Evolutionary conservation across 805 yeast species (phyloP).

Genomic region (Hanseniaspora singularis): DNA sequence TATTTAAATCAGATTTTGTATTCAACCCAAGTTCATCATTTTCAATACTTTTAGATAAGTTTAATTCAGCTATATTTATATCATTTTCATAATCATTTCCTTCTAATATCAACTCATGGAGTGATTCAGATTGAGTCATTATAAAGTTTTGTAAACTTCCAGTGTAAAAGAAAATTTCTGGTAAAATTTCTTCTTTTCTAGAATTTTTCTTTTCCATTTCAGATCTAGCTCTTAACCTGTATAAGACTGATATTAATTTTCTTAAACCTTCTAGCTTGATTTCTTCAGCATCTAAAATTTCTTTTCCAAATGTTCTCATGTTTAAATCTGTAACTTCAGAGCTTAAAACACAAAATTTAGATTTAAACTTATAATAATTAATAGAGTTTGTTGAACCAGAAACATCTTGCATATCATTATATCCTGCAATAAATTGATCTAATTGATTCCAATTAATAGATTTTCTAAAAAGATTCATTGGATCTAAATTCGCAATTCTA

Average conservation of each 20-base stretch:
- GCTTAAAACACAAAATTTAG: slow-evolving; percentile 79
- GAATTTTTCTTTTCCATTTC: slow-evolving; percentile 31
- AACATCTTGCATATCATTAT: slow-evolving; percentile 48
- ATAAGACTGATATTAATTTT: slow-evolving; percentile 49
- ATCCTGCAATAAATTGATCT: slow-evolving; percentile 88
- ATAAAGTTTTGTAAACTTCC: slow-evolving; percentile 67
- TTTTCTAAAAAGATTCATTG: slow-evolving; percentile 40
- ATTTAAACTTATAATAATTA: slow-evolving; percentile 44
- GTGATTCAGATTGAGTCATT: slow-evolving; percentile 37
- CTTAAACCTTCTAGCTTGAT: slow-evolving; percentile 84
- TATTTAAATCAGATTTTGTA: slow-evolving; percentile 38
- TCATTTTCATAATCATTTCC: slow-evolving; percentile 18
- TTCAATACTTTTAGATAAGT: background rate
- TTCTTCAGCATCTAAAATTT: slow-evolving; percentile 67
- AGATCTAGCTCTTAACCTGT: slow-evolving; percentile 42
- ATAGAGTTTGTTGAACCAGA: slow-evolving; percentile 28
- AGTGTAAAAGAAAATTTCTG: slow-evolving; percentile 77
- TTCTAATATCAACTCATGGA: slow-evolving; percentile 30
- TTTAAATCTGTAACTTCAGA: slow-evolving; percentile 50
- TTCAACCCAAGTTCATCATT: slow-evolving; percentile 29
- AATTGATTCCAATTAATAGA: slow-evolving; percentile 78
- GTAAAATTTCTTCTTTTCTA: slow-evolving; percentile 40
- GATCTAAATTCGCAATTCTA: slow-evolving; percentile 44
- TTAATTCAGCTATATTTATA: background rate
- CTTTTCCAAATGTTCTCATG: slow-evolving; percentile 34